These are phyloP conservation scores for Cyclotella choctawhatcheeana DNA, from an alignment of 108 stramenopile genomes.

Conservation along the genomic window DNA sequence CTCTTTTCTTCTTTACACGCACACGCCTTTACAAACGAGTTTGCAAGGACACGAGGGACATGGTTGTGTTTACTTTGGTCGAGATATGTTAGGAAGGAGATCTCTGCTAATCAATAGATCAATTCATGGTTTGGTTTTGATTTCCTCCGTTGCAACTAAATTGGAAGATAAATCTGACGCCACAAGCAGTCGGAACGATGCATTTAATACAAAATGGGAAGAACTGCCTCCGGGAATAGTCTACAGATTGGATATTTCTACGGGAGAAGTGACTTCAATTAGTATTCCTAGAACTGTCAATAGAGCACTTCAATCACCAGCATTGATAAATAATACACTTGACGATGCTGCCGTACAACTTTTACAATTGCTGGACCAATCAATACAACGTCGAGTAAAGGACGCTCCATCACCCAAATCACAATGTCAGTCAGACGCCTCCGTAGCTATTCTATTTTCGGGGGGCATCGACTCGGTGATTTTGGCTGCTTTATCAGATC, in stretches of 20 bases:
- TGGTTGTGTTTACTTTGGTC: constrained; percentile 59
- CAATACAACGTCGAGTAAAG: constrained; percentile 64
- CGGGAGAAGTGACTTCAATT: constrained; percentile 19
- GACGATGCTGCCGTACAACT: constrained; percentile 7
- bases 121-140: constrained; percentile 16
- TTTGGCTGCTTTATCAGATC: constrained; percentile 85
- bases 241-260: constrained; percentile 45
- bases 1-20: constrained; percentile 47
- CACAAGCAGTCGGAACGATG: neutral
- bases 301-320: constrained; percentile 3
- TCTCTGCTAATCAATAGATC: constrained; percentile 63
- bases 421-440: constrained; percentile 20
- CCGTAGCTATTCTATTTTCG: constrained; percentile 92
- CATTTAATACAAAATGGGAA: constrained; percentile 36
- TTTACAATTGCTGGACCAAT: constrained; percentile 51
- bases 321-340: neutral
- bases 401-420: constrained; percentile 44
- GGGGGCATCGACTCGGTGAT: constrained; percentile 97
- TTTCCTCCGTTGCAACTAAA: constrained; percentile 48
- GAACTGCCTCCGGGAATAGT: constrained; percentile 74
- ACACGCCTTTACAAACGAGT: constrained; percentile 12
- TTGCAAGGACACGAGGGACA: neutral
- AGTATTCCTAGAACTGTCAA: constrained; percentile 40
- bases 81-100: constrained; percentile 74
- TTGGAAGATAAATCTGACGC: constrained; percentile 13